Conservation (phyloP, 75 land plant genomes). For the Selaginella tamariscina region DNA sequence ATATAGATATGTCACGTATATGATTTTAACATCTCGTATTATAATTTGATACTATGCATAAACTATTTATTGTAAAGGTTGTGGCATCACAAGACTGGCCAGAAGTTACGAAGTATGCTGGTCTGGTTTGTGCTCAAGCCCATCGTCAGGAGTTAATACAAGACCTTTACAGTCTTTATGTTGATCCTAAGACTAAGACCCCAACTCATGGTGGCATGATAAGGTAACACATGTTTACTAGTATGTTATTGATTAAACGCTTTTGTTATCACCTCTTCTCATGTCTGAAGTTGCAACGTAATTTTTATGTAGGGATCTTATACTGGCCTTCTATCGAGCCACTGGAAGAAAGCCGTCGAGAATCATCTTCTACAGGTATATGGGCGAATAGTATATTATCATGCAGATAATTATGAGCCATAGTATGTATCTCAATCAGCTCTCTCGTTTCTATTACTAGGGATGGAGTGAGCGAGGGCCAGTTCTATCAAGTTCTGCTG, state of each 20-base stretch:
- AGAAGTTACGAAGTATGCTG: not conserved
- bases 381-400: too few species aligned
- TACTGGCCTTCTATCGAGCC: not conserved
- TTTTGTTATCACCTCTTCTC: not conserved
- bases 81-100: not conserved
- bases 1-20: not conserved
- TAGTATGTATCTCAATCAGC: not conserved
- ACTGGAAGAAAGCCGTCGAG: not conserved
- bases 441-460: conserved; percentile 11
- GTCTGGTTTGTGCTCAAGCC: not conserved
- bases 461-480: conserved; percentile 13
- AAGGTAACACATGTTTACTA: not conserved
- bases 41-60: too few species aligned
- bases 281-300: not conserved
- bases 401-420: too few species aligned
- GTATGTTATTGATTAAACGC: too few species aligned
- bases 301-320: not conserved
- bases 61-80: not conserved
- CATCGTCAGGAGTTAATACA: not conserved
- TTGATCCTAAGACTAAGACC: not conserved
- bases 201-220: not conserved
- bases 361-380: not conserved
- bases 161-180: not conserved
- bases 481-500: conserved; percentile 1
- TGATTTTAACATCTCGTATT: too few species aligned